phyloP scores from a whole-genome alignment of 2,329 filamentous ascomycete genomes.

The Daldinia sp. region DNA sequence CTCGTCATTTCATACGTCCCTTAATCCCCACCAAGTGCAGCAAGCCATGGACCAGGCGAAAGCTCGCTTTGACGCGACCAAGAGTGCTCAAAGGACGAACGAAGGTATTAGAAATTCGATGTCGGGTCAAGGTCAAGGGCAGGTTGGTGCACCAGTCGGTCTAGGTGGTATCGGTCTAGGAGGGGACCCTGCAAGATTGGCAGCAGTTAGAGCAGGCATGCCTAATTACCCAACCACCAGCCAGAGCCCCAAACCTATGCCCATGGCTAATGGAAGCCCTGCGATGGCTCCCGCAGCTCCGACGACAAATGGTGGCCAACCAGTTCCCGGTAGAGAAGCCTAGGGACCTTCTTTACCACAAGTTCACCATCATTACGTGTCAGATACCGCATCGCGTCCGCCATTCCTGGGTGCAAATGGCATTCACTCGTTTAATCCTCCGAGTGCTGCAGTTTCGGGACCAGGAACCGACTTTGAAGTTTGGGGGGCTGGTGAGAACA shows the following conservation, averaged over 20 bases:
- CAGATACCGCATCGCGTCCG: neutral
- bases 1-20: slow-evolving; percentile 44
- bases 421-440: neutral
- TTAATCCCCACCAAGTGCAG: slow-evolving; percentile 45
- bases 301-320: slow-evolving; percentile 33
- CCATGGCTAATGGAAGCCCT: slow-evolving; percentile 41
- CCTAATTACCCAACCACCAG: slow-evolving; percentile 41
- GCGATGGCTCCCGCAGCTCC: slow-evolving; percentile 24
- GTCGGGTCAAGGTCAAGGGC: slow-evolving; percentile 38
- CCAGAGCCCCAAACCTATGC: slow-evolving; percentile 41
- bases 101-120: slow-evolving; percentile 41
- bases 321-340: slow-evolving; percentile 37
- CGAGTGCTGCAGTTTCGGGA: neutral
- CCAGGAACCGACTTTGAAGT: neutral
- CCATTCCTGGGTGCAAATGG: neutral
- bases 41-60: slow-evolving; percentile 48
- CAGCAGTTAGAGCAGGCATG: slow-evolving; percentile 37
- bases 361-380: neutral
- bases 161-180: slow-evolving; percentile 46
- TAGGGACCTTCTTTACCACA: slow-evolving; percentile 37
- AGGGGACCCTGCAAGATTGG: slow-evolving; percentile 39
- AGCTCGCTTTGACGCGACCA: slow-evolving; percentile 44
- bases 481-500: neutral
- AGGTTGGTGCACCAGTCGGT: slow-evolving; percentile 44
- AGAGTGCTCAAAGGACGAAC: slow-evolving; percentile 41